These are phyloP conservation scores for Metroxylon sagu DNA, from an alignment of 176 grass and related monocot genomes.

Conservation along the genomic window DNA sequence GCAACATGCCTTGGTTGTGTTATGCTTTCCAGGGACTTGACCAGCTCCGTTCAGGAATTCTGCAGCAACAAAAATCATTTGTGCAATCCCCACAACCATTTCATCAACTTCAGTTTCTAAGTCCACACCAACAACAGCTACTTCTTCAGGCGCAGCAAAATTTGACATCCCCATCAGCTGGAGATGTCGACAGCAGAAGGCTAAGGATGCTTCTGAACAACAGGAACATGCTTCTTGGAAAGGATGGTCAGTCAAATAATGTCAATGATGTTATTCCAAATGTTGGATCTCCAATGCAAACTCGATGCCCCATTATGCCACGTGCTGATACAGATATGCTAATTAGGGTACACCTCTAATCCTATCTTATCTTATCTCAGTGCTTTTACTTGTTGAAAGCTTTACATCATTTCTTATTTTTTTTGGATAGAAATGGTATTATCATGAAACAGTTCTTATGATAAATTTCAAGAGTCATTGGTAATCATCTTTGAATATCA, in stretches of 20 bases:
- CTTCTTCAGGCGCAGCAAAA: slow-evolving; percentile 63
- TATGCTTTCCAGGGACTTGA: slow-evolving; percentile 52
- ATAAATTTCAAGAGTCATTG: no score
- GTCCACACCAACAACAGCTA: slow-evolving; percentile 70
- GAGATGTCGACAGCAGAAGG: slow-evolving; percentile 74
- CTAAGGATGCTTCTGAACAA: slow-evolving; percentile 72
- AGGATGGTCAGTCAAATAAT: slow-evolving; percentile 63
- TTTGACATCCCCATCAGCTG: slow-evolving; percentile 56
- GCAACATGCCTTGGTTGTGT: neutral
- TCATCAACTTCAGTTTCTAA: slow-evolving; percentile 62
- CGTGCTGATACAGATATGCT: slow-evolving; percentile 52
- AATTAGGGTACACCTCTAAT: slow-evolving; percentile 47
- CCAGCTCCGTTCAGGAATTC: slow-evolving; percentile 58
- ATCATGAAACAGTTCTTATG: no score
- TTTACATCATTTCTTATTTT: no score
- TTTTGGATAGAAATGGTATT: no score
- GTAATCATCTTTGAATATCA: no score
- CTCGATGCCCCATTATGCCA: slow-evolving; percentile 28
- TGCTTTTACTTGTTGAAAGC: slow-evolving; percentile 3
- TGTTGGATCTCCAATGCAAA: slow-evolving; percentile 63
- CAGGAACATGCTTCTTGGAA: slow-evolving; percentile 52
- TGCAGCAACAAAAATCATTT: slow-evolving; percentile 59
- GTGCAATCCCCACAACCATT: slow-evolving; percentile 59
- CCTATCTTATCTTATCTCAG: slow-evolving; percentile 4
- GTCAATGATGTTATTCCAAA: slow-evolving; percentile 57